Evolutionary conservation across 2,329 filamentous ascomycete genomes (phyloP), one percentile per base, ranked within the genome.

Genomic region (Calycina herbarum): DNA sequence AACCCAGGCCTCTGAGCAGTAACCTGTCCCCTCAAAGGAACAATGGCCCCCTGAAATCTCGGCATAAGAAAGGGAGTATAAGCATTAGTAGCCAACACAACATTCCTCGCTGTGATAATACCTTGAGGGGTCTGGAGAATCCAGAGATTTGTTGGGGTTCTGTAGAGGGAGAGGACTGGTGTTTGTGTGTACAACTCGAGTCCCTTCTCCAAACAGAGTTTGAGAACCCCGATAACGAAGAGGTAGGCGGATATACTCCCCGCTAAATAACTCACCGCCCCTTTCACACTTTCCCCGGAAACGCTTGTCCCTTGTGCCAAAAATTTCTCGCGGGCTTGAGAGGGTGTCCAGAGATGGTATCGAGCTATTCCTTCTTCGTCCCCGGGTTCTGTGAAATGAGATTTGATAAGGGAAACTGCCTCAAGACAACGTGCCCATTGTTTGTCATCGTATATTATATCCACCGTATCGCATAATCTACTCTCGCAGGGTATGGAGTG

Each of bases 41-140:
- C 79, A 17, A 86, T 79, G 27, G 80, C 69, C 0, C 66, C 68
- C 10, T 74, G 76, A 6, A 81, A 80, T 64, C 80, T 73, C 11
- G 78, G 77, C 68, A 80, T 77, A 2, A 85, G 70, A 5, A 74
- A 76, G 1, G 80, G 80, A 6, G 83, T 82, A 72, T 85, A 85
- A 15, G 77, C 83, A 69, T 86, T 86, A 15, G 83, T 85, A 10
- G 83, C 83, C 40, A 85, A 73, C 6, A 86, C 77, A 11, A 85
- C 79, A 48, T 77, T 78, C 15, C 72, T 73, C 0, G 82, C 79
- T 7, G 33, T 66, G 8, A 86, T 77, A 0, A 62, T 68, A 1
- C 83, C 84, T n/a, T n/a, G n/a, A n/a, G 74, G 63, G 0, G 83
- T 86, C 40, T 76, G 62, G 1, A 85, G 74, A 6, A 64, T 64